Base-by-base conservation (phyloP, 2,329 filamentous ascomycete species). In the Thelonectria discophora region DNA sequence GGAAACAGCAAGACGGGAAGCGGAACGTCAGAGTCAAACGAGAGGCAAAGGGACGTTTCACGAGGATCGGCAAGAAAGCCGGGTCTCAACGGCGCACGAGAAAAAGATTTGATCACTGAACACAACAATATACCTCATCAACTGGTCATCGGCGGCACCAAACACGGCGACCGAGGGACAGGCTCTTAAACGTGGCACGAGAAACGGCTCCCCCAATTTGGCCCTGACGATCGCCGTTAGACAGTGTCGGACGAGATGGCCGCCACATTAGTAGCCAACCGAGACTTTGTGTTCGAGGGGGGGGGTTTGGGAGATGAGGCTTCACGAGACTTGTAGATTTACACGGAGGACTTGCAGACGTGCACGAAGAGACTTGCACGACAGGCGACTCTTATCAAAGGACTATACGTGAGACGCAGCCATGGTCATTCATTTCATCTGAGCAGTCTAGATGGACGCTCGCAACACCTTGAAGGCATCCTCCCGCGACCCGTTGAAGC, bases 401-500 rank as follows among this genome's bases (percentile, higher is more conserved):
- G n/a, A n/a, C n/a, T n/a, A 24, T n/a, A 12, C 20, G 54, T 37
- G 18, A 20, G 13, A 50, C 43, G 11, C 17, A 13, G 32, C 20
- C 15, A 47, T 30, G 18, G 40, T 6, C 34, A 20, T 45, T 34
- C 32, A 5, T 12, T 34, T 46, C 21, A 12, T 13, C 32, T 57
- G n/a, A n/a, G n/a, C n/a, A 30, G 50, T 54, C 45, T 57, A 81
- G 60, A 82, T 71, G 4, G 78, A 76, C 15, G 80, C 79, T 62
- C 74, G 77, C 54, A 83, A 75, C 17, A 77, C 72, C 70, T 79
- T 78, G 73, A 83, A 82, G 1, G 75, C 78, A 58, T 84, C 80
- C 10, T 82, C 80, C 5, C 77, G 76, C 5, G 68, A 77, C 3
- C 84, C 84, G 2, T 77, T 68, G 75, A 86, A 92, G 30, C 90